phyloP scores from a whole-genome alignment of 768 basidiomycete genomes.

The Kwoniella shandongensis region DNA sequence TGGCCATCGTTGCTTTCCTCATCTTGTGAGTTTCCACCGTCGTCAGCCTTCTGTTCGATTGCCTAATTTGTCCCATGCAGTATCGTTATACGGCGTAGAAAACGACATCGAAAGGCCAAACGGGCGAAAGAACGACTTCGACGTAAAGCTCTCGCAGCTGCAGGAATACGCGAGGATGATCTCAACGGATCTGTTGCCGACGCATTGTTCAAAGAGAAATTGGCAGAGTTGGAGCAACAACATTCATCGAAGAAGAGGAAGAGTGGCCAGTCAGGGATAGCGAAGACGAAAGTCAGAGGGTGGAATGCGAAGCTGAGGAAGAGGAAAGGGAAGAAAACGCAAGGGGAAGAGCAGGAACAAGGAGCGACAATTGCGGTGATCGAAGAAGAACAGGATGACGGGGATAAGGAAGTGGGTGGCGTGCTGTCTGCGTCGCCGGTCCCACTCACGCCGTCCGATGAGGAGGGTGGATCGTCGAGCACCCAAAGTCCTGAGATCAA shows the following conservation, averaged over 20 bases:
- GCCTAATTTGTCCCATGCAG: conserved; percentile 23
- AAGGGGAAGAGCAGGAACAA: conserved; percentile 14
- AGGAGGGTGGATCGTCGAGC: background rate
- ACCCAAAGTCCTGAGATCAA: too few species aligned
- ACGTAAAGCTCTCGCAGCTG: conserved; percentile 40
- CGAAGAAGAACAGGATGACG: conserved; percentile 17
- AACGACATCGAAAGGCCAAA: conserved; percentile 42
- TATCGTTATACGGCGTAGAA: conserved; percentile 41
- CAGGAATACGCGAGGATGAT: conserved; percentile 33
- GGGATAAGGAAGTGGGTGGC: conserved; percentile 24
- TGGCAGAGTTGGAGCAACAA: conserved; percentile 35
- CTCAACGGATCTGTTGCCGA: conserved; percentile 26
- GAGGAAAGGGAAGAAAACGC: conserved; percentile 16
- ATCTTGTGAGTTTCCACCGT: conserved; percentile 32
- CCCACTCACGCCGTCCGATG: too few species aligned
- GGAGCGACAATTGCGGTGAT: background rate
- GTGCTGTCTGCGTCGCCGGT: conserved; percentile 1
- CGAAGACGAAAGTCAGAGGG: conserved; percentile 32
- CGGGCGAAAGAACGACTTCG: conserved; percentile 37
- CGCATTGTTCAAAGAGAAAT: conserved; percentile 33
- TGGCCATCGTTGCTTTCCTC: conserved; percentile 40
- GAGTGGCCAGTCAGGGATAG: conserved; percentile 22
- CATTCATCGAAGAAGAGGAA: conserved; percentile 29
- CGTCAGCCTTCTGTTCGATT: background rate
- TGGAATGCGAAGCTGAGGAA: conserved; percentile 30